Evolutionary conservation across 306 rosid genomes (phyloP).

Genomic region (Erythrophleum fordii): DNA sequence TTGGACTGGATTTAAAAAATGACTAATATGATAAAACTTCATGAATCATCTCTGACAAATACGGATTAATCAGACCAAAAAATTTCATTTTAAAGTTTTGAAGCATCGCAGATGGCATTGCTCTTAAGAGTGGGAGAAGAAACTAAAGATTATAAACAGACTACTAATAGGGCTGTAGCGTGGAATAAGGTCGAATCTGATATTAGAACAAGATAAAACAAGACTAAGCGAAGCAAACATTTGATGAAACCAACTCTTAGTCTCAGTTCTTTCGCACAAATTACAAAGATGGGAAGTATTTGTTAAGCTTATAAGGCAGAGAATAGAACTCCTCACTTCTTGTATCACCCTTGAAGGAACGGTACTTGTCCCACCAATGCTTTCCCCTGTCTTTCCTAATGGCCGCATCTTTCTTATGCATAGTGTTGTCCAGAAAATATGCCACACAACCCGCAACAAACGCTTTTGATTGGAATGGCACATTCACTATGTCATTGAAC

Average conservation of each 20-base stretch:
- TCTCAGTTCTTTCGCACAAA: conserved; percentile 16
- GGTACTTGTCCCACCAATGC: conserved; percentile 96
- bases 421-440: conserved; percentile 87
- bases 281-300: conserved; percentile 96
- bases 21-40: background rate
- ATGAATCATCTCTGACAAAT: background rate
- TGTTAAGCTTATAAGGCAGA: conserved; percentile 91
- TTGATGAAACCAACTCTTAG: conserved; percentile 32
- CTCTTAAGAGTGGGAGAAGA: background rate
- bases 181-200: conserved; percentile 33
- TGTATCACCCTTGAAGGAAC: conserved; percentile 73
- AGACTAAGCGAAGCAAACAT: conserved; percentile 42
- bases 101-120: background rate
- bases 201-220: conserved; percentile 37
- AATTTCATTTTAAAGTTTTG: background rate
- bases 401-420: conserved; percentile 62
- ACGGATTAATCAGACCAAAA: background rate
- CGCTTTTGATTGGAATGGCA: conserved; percentile 90
- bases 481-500: conserved; percentile 95
- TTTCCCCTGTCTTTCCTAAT: conserved; percentile 94
- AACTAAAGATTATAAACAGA: conserved; percentile 4
- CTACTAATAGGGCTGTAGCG: conserved; percentile 49
- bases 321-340: conserved; percentile 97
- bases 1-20: background rate
- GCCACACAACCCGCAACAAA: conserved; percentile 89